Evolutionary conservation across 2,329 filamentous ascomycete genomes (phyloP), one percentile per base, ranked within the genome.

Genomic region (Metarhizium humberi): DNA sequence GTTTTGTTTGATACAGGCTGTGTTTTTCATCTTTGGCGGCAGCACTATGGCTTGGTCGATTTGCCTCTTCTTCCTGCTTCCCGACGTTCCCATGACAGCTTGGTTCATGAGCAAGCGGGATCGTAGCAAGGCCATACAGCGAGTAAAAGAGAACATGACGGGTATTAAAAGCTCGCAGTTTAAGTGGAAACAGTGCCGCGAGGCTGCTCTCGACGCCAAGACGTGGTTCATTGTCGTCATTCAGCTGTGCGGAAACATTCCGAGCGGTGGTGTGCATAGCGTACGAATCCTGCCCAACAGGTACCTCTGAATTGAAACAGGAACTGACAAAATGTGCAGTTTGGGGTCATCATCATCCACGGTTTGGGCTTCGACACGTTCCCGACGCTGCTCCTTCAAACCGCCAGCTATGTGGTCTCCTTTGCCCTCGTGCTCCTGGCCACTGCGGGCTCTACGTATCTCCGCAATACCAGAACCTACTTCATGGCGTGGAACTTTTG

Each of bases 111-210:
- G 42, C 18, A 50, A 55, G 7, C 55, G 60, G n/a, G 69, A 72
- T 48, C 61, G 64, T 1, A 56, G 56, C 7, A 64, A 66, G 32
- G 68, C 68, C 4, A 52, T 70, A 6, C 56, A 63, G 43, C 64
- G 69, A 0, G 63, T 71, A n/a, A 59, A 64, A 34, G 61, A 61
- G 4, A 69, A 71, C 59, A 65, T 65, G 60, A 72, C 69, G 0
- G 68, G 69, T 6, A 66, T 71, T 20, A 66, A 68, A 56, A 69
- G 64, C 53, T 36, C 59, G 40, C 49, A 57, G 29, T 60, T 63
- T 40, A 64, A 65, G 50, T 61, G 63, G 58, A 30, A 49, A 3
- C 64, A 65, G 32, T 58, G 56, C 46, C 45, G 47, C 2, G 64
- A 68, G 52, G 64, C 60, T 0, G 47, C 66, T 4, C 50, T 59